Base-by-base conservation (phyloP, 805 yeast genomes). In the Saturnispora galanensis region DNA sequence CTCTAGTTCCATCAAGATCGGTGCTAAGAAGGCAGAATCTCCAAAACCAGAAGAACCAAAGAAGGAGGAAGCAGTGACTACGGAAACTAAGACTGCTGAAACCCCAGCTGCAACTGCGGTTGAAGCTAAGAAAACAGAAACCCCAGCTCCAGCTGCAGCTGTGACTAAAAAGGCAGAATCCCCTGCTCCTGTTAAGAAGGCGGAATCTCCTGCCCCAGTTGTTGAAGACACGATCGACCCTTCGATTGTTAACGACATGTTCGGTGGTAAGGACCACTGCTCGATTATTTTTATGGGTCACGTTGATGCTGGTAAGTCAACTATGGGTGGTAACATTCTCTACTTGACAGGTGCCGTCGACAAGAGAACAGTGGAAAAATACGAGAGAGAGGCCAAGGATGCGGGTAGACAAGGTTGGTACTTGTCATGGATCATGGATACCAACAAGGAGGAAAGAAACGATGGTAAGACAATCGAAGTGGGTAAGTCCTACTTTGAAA, bases 331-430 rank as follows among this genome's bases (percentile, higher is more conserved):
- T 69, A 93, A 93, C 68, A 71, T 93, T 55, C 75, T 93, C 52
- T 90, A 73, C 62, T 71, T 93, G 59, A 90, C 97, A 17, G 97
- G 97, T 50, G 86, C 97, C 39, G 98, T 93, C 49, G 98, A 93
- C 67, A 93, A 93, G 74, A 85, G 99, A 71, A 90, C 97, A 16
- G 93, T 93, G 53, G 99, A 93, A 56, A 93, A 93, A 67, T 90
- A 90, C 63, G 97, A 93, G 71, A 79, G 89, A 65, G 99, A 93
- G 69, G 98, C 98, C 49, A 88, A 88, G 66, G 99, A 93, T 57
- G 97, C 97, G 38, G 97, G 98, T 66, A 84, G 97, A 73, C 98
- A 93, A 71, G 97, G 97, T 66, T 93, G 99, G 99, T 93, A 93
- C 65, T 72, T 93, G 56, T 89, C 97, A 8, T 93, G 98, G 98